Base-by-base conservation (phyloP, 148 eudicot species). In the Cornus florida region DNA sequence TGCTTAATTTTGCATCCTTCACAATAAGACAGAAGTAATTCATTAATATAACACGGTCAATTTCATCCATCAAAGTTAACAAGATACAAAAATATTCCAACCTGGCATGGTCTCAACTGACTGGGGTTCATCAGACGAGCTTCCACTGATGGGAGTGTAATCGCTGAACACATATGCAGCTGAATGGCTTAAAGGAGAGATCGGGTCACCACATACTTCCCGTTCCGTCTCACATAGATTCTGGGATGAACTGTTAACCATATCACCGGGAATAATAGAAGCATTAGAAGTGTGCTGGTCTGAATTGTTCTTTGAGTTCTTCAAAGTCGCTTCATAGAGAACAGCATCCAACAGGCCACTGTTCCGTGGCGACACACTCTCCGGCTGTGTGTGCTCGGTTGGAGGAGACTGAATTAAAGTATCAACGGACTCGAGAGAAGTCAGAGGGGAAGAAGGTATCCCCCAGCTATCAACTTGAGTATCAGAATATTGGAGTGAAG, bases 401-500 rank as follows among this genome's bases (percentile, higher is more conserved):
- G 83, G 75, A 38, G 91, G 92, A 7, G 94, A 86, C 84, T 86
- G 91, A 87, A 89, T 84, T 70, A 91, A 71, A 73, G 87, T 81
- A 70, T 88, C 92, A 67, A 89, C 92, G 28, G 92, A 84, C 84
- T 89, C 97, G 69, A 88, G 86, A 64, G 90, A 83, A 81, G 94
- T 91, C 23, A 89, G 82, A 4, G 88, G 88, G 80, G 94, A 88
- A 46, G 89, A 76, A 41, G 85, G 79, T 57, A 81, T 70, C 53
- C 77, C 86, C 88, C 92, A 83, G 72, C 82, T 75, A 80, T 88
- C 89, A 67, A 23, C 89, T 71, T 79, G 95, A 82, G 88, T 74
- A 14, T 83, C 76, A 78, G 93, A 70, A 74, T 78, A 85, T 91
- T 93, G 97, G 97, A 93, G 89, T 90, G 95, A 91, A 91, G 95